Evolutionary conservation across 2,329 filamentous ascomycete species (phyloP), one percentile per base, ranked within the genome.

Genomic region (Beauveria sp.): DNA sequence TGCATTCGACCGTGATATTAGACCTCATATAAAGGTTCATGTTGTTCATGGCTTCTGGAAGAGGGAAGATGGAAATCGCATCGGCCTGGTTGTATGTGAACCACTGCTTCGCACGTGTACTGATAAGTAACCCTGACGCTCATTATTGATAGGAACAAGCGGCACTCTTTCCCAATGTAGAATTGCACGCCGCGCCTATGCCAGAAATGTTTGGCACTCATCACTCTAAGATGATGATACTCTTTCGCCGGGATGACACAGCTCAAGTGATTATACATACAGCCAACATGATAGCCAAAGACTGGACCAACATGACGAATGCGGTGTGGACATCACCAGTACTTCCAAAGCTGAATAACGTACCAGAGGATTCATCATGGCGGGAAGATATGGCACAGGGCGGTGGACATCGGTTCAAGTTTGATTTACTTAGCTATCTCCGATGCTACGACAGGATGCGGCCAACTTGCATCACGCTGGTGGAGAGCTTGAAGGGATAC

Each of bases 221-320:
- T 72, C 91, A 87, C 66, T 80, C 89, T 14, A 94, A 96, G 73
- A 94, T 96, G 89, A 83, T 96, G 72, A 77, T 96, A n/a, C 73
- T 96, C 4, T 79, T 96, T 63, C 83, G 89, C 5, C 86, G 89
- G 70, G 91, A 96, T 69, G 85, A 88, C 64, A 84, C 80, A 0
- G 89, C 88, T 0, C 89, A 96, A 73, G 77, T 96, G 6, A 75
- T 96, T 61, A 92, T 96, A 34, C 90, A 96, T 67, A 96, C 92
- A 0, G 91, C 92, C 20, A 96, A 96, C 67, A 91, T 96, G 88
- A 93, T 96, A n/a, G 70, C 80, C 4, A 85, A 87, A 60, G 92
- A 96, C 71, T 96, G 92, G 92, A 82, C 79, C 1, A 94, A 94
- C 66, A 90, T 96, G 89, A 89, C 87, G 1, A 91, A 96, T 71